Base-by-base conservation (phyloP, 225 moss, liverwort and hornwort species). In the Physcomitrium patens region DNA sequence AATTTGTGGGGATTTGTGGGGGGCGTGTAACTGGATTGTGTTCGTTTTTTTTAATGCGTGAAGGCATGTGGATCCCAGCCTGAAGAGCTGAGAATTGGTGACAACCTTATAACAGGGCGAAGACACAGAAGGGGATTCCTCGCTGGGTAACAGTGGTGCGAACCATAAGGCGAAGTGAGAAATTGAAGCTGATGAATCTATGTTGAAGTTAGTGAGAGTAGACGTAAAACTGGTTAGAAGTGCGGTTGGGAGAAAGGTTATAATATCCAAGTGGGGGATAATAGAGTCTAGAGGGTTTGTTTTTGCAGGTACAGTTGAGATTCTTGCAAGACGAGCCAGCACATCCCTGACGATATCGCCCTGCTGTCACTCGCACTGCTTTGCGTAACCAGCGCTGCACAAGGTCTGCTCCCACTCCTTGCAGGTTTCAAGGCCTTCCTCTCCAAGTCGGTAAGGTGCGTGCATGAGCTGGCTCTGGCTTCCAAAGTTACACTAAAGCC, bases 251-350 rank as follows among this genome's bases (percentile, higher is more conserved):
- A 37, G 31, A 37, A 37, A 37, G 31, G 31, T 37, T 37, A 4
- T 37, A 37, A 37, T 11, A 44, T n/a, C 55, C 9, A 16, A 57
- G 7, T 24, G 23, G n/a, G n/a, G 44, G 56, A 47, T 46, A 17
- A 6, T 15, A 52, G 62, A 62, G 73, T 73, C 28, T 51, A 70
- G 26, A 37, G 31, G 7, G 24, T 24, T 24, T 37, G 4, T 7
- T 4, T 37, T 37, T 48, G 50, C 15, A 58, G 23, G 64, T 31
- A 53, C 76, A 73, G 16, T 14, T 20, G 19, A 80, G 73, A 68
- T 77, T 77, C 80, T 24, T 68, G 77, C 60, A 76, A 73, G 76
- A 73, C 56, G 45, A 68, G 65, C 80, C 84, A 77, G 84, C 80
- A 80, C 67, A 78, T 56, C 71, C 63, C 78, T 81, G 84, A 84